A percentile compares a stretch with the other conserved stretches of the same genome.
phyloP scores from a whole-genome alignment of 148 eudicot species.

The Polygonum maritimum region DNA sequence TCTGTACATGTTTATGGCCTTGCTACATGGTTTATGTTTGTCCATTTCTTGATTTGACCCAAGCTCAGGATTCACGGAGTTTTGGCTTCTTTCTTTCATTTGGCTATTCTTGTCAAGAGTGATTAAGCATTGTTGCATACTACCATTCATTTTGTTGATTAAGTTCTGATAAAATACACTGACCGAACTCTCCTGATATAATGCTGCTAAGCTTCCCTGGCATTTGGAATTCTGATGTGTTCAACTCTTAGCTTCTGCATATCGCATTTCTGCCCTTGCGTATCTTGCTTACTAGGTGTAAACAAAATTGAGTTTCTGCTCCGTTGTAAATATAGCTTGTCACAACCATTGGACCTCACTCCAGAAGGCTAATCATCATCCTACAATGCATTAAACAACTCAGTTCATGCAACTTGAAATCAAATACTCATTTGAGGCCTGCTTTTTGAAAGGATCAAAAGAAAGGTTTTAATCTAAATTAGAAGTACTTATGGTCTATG shows the following conservation, averaged over 20 bases:
- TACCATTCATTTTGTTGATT: neutral
- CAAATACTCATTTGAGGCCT: no score
- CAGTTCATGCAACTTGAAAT: no score
- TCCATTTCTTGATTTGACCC: neutral
- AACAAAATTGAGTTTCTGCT: neutral
- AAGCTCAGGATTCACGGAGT: neutral
- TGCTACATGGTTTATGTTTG: neutral
- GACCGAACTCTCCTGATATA: neutral
- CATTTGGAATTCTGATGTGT: neutral
- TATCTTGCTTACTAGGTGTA: neutral
- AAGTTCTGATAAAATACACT: neutral
- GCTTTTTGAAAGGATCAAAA: no score
- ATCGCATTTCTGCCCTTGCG: neutral
- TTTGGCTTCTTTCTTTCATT: neutral
- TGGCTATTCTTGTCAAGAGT: neutral
- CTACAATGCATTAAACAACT: no score
- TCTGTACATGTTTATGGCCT: neutral
- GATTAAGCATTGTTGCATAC: neutral
- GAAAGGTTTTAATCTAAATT: no score
- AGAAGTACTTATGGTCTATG: no score
- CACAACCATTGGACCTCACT: no score
- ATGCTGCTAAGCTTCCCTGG: neutral
- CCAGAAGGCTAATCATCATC: no score
- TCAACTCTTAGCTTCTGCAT: neutral
- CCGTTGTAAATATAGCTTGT: neutral